phyloP scores from a whole-genome alignment of 345 rosid genomes.

The Arabidopsis suecica region DNA sequence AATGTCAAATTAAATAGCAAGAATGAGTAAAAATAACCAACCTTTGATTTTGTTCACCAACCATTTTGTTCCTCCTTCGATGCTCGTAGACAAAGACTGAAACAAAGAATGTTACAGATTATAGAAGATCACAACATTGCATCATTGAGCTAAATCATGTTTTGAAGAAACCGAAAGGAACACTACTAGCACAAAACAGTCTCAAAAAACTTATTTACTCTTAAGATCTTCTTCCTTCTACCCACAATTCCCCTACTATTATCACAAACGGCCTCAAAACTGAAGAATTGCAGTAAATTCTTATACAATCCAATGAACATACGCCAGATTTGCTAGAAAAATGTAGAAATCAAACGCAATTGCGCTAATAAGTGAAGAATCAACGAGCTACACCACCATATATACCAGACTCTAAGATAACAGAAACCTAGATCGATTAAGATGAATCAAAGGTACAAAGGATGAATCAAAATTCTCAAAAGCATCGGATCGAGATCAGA shows the following conservation, averaged over 20 bases:
- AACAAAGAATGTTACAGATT: slow-evolving; percentile 20
- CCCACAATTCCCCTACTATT: neutral
- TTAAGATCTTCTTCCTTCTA: neutral
- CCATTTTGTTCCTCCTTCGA: slow-evolving; percentile 95
- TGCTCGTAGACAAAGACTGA: slow-evolving; percentile 78
- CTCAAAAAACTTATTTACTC: neutral
- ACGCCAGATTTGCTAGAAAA: slow-evolving; percentile 7
- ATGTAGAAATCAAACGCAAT: slow-evolving; percentile 19
- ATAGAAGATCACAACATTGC: slow-evolving; percentile 8
- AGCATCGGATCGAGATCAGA: slow-evolving; percentile 30
- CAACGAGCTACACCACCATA: slow-evolving; percentile 8
- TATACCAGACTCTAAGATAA: slow-evolving; percentile 1
- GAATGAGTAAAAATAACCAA: slow-evolving; percentile 33
- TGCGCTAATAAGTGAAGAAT: neutral
- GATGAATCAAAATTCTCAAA: neutral
- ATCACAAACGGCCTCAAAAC: neutral
- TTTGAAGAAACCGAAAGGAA: neutral
- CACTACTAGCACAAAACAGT: neutral
- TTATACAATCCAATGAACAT: neutral
- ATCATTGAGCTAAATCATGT: slow-evolving; percentile 9
- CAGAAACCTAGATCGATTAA: neutral
- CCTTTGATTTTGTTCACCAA: slow-evolving; percentile 95
- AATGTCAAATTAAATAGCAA: slow-evolving; percentile 2
- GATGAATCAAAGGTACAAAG: neutral
- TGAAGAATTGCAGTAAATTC: neutral